These are phyloP conservation scores for Nitzschia palea DNA, from an alignment of 108 stramenopile species.

Conservation along the genomic window DNA sequence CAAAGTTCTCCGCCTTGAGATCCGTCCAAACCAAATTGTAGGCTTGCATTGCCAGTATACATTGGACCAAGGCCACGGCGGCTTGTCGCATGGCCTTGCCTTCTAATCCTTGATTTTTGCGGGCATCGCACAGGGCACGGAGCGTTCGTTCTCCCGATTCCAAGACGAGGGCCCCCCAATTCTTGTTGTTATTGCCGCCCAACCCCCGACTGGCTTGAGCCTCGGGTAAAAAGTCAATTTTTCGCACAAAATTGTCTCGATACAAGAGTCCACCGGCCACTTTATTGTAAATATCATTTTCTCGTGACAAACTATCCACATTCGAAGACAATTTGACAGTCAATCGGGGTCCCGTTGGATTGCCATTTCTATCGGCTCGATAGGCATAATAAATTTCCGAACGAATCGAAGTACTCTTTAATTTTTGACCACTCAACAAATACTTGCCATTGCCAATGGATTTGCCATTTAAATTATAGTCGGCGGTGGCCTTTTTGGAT, in stretches of 20 bases:
- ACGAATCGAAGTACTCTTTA: constrained; percentile 44
- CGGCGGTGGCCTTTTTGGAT: constrained; percentile 6
- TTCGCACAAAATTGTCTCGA: constrained; percentile 9
- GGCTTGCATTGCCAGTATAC: constrained; percentile 66
- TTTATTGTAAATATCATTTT: constrained; percentile 65
- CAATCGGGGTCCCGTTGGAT: constrained; percentile 30
- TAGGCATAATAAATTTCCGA: constrained; percentile 43
- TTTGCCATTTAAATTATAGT: constrained; percentile 51
- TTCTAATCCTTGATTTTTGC: constrained; percentile 1
- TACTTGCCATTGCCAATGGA: constrained; percentile 43
- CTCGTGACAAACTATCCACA: constrained; percentile 66
- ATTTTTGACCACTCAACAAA: constrained; percentile 47
- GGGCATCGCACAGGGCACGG: constrained; percentile 4
- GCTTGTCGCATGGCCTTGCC: constrained; percentile 16
- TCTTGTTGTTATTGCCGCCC: not conserved
- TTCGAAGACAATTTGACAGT: constrained; percentile 43
- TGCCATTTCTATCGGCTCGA: constrained; percentile 24
- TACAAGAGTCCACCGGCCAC: not conserved
- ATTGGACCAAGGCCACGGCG: constrained; percentile 48
- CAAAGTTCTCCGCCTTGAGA: constrained; percentile 86
- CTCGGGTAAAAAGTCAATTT: constrained; percentile 10
- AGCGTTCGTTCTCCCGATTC: constrained; percentile 59
- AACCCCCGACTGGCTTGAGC: not conserved
- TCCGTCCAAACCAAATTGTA: constrained; percentile 85
- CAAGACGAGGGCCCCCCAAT: constrained; percentile 60